Base-by-base conservation (phyloP, 805 yeast species). In the Candida namnaoensis region DNA sequence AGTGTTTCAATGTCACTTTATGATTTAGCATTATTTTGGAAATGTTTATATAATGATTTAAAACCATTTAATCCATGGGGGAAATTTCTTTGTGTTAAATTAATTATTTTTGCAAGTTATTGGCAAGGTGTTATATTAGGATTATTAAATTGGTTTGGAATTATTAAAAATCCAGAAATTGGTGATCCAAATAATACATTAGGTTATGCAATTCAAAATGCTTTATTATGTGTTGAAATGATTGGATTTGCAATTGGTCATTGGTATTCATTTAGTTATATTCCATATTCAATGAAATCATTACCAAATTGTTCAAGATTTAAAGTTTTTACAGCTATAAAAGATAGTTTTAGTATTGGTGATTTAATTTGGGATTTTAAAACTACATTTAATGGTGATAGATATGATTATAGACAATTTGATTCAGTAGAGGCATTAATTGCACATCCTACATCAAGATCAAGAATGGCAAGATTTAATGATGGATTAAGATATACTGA, bases 31-130 rank as follows among this genome's bases (percentile, higher is more conserved):
- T 65, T 88, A 39, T 93, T 93, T 60, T 93, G 99, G 99, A 82
- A 78, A 56, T 86, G 95, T 50, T 67, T 93, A n/a, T 80, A 84
- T 64, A 57, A 56, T 3, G 97, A 90, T 52, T 69, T 93, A 49
- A 72, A 66, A 41, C 84, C 82, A 2, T 90, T 82, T 65, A 75
- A 86, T 41, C 98, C 98, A 4, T 80, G 93, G 75, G 88, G 95
- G 10, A 90, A 90, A 62, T 93, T 93, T 58, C 59, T 93, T 34
- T 88, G 97, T 64, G 95, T 93, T 38, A 93, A 93, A 56, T 71
- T 88, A 47, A 88, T 93, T 41, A 90, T 93, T 38, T 93, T 93
- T 69, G 98, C 96, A 24, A 85, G 96, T n/a, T 93, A 88, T 58
- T 93, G 99, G 99, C 99, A 93, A 58, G 88, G 95, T 0, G 64